Percentiles rank a stretch among this genome's conserved stretches.
These are phyloP conservation scores for Hericium rajendrae DNA, from an alignment of 768 basidiomycete species.

Conservation along the genomic window DNA sequence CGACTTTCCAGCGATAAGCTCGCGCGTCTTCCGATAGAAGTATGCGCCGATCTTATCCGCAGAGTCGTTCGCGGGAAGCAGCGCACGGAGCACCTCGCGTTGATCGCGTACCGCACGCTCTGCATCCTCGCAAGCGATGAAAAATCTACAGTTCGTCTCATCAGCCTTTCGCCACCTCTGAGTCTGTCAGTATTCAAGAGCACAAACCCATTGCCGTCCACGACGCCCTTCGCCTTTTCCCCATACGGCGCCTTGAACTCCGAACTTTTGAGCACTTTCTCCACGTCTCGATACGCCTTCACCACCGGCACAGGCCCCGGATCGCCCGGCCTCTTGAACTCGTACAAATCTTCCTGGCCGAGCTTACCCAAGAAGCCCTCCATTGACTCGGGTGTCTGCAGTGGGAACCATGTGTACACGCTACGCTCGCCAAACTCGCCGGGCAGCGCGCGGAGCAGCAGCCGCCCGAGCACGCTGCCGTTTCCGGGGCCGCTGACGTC, in stretches of 20 bases:
- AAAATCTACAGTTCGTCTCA: constrained; percentile 41
- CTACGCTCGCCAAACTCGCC: constrained; percentile 59
- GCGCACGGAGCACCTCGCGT: constrained; percentile 34
- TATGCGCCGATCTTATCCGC: constrained; percentile 43
- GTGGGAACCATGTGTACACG: constrained; percentile 80
- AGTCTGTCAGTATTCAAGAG: not conserved
- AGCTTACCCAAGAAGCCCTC: constrained; percentile 45
- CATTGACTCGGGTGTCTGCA: constrained; percentile 74
- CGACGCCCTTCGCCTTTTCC: constrained; percentile 39
- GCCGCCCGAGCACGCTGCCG: constrained; percentile 65
- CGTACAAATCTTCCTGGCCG: constrained; percentile 44
- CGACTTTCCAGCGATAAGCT: constrained; percentile 44
- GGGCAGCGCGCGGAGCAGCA: constrained; percentile 68
- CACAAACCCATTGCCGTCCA: constrained; percentile 51
- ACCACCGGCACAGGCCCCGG: constrained; percentile 23
- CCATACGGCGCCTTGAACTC: constrained; percentile 43
- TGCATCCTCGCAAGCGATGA: constrained; percentile 39
- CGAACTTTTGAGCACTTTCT: constrained; percentile 38
- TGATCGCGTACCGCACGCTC: constrained; percentile 33
- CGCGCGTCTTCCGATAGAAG: constrained; percentile 57
- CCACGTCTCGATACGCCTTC: constrained; percentile 40
- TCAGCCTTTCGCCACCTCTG: not conserved
- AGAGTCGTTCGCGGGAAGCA: constrained; percentile 38
- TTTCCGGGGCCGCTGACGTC: constrained; percentile 63
- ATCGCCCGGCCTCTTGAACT: constrained; percentile 38